phyloP scores from a whole-genome alignment of 805 yeast species.

The Wickerhamia fluorescens region DNA sequence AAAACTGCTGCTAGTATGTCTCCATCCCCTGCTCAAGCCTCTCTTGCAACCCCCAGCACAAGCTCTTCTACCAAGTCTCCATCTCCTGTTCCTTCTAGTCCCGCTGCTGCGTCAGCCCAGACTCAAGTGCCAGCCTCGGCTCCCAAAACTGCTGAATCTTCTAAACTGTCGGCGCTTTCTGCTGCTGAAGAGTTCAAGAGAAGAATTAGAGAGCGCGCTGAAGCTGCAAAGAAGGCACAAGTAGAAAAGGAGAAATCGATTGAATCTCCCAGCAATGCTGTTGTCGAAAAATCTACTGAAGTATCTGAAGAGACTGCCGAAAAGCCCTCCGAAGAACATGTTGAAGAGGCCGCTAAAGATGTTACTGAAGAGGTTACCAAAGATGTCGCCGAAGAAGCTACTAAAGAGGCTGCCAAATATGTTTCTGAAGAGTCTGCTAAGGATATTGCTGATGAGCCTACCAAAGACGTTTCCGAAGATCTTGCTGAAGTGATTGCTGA shows the following conservation, averaged over 20 bases:
- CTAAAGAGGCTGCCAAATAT: constrained; percentile 3
- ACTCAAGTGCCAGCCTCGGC: neutral
- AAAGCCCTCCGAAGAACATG: constrained; percentile 4
- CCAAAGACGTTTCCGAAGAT: constrained; percentile 3
- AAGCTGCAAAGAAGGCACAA: constrained; percentile 12
- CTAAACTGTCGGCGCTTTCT: constrained; percentile 4
- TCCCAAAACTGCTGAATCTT: constrained; percentile 5
- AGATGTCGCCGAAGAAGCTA: constrained; percentile 5
- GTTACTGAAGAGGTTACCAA: constrained; percentile 3
- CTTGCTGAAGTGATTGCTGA: constrained; percentile 3
- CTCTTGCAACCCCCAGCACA: too few species aligned
- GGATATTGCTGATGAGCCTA: constrained; percentile 5
- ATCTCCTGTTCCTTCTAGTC: constrained; percentile 2
- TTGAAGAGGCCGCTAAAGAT: constrained; percentile 7
- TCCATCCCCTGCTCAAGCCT: constrained; percentile 20
- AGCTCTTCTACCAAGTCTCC: constrained; percentile 4
- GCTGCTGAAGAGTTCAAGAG: constrained; percentile 33
- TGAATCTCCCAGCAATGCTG: constrained; percentile 3
- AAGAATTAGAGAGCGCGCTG: constrained; percentile 26
- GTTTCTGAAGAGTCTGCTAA: constrained; percentile 3
- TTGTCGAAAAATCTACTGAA: constrained; percentile 3
- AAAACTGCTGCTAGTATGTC: constrained; percentile 13
- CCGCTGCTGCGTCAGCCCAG: constrained; percentile 6
- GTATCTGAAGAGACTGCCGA: constrained; percentile 7
- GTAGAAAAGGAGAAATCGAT: constrained; percentile 5